Base-by-base conservation (phyloP, 2,329 filamentous ascomycete species). In the Dothideomycetes sp. region DNA sequence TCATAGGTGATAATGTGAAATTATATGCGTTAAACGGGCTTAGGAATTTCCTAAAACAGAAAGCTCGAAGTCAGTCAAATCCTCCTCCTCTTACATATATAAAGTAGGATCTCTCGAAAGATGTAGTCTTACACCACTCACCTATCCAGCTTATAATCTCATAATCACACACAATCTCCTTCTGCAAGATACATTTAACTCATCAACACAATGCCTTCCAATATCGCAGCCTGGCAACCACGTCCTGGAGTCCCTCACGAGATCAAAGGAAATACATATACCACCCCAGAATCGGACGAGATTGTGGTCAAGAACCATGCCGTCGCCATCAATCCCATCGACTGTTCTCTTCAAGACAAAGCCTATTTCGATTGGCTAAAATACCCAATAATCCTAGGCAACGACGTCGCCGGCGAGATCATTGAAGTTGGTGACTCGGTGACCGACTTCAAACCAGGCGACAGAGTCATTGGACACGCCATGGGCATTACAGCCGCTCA, bases 301-400 rank as follows among this genome's bases (percentile, higher is more conserved):
- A 49, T 65, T 19, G 44, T 63, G n/a, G 53, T 65, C 41, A 51
- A 54, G 27, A 57, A 57, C 24, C 44, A 47, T 19, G 62, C 60
- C 12, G 48, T 60, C 9, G 63, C 60, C 7, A 53, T 66, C 33
- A 64, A 65, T 37, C 60, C 61, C 8, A 47, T 57, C 7, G 65
- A 70, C 44, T 57, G 49, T 31, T 51, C 49, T 9, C 52, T 63
- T 22, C 58, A 64, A 49, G 54, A 51, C 28, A 12, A 52, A 40
- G 19, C 54, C 28, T 30, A 32, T 28, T 20, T 46, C 8, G 30
- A 30, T 1, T 30, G 10, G 2, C 22, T 41, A 5, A 40, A 43
- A 5, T 56, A 49, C 34, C 58, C 61, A 4, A 33, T 45, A 17
- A 51, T 64, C 34, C 33, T 53, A 11, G 55, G 55, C 17, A 42